Evolutionary conservation across 2,329 filamentous ascomycete species (phyloP).

Genomic region (Plectosphaerella sp.): DNA sequence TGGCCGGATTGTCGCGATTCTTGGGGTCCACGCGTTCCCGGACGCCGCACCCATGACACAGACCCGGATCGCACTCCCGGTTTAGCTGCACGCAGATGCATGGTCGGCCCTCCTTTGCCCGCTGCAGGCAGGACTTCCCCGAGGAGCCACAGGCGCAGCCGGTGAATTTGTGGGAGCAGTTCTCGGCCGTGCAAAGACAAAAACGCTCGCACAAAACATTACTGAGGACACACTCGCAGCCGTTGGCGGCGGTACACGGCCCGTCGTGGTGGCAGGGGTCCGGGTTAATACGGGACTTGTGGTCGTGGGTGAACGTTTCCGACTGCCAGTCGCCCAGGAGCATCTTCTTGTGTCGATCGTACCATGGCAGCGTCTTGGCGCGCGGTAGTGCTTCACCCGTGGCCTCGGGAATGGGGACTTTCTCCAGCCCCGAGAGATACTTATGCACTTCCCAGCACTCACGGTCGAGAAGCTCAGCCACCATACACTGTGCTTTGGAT

Average conservation of each 20-base stretch:
- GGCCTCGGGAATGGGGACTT: conserved; percentile 23
- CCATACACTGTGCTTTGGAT: conserved; percentile 41
- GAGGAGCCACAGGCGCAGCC: conserved; percentile 59
- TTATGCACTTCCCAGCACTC: conserved; percentile 48
- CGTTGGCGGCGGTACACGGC: conserved; percentile 51
- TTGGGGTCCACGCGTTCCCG: conserved; percentile 62
- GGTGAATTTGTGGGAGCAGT: conserved; percentile 60
- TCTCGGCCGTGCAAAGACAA: conserved; percentile 58
- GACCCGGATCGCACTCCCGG: conserved; percentile 74
- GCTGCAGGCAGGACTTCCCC: conserved; percentile 55
- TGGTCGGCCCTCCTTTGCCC: conserved; percentile 48
- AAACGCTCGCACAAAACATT: conserved; percentile 68
- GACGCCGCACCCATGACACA: conserved; percentile 70
- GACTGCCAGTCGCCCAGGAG: conserved; percentile 52
- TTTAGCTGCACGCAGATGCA: conserved; percentile 71
- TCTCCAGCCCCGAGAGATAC: conserved; percentile 32
- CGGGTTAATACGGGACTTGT: conserved; percentile 51
- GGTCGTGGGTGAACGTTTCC: conserved; percentile 49
- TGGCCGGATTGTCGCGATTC: conserved; percentile 55
- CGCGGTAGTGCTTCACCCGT: conserved; percentile 20
- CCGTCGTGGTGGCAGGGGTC: conserved; percentile 68
- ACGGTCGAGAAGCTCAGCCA: conserved; percentile 44
- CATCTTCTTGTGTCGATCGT: conserved; percentile 51
- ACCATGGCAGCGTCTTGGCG: conserved; percentile 46
- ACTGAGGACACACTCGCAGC: conserved; percentile 59